Conservation (phyloP, 2,329 filamentous ascomycete genomes). For the Talaromyces pinophilus region DNA sequence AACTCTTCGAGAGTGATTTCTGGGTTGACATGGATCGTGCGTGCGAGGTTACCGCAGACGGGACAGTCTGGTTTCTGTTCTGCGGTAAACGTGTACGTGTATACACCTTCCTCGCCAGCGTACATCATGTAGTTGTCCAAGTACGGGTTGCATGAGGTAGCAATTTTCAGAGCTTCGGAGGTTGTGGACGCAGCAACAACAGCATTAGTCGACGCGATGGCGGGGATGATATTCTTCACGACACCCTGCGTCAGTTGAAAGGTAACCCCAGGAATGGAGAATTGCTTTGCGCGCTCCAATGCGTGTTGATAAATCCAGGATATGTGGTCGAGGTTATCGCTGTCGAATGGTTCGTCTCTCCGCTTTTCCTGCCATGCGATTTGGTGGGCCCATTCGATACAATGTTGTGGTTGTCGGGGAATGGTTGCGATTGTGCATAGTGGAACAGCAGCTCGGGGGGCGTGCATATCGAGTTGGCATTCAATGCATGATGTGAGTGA, state of each 20-base stretch:
- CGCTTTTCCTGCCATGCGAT: constrained; percentile 93
- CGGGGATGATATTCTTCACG: constrained; percentile 98
- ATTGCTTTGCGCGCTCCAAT: constrained; percentile 76
- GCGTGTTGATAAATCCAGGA: constrained; percentile 94
- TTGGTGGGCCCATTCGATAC: constrained; percentile 97
- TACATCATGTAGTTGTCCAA: constrained; percentile 99
- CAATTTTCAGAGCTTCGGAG: constrained; percentile 95
- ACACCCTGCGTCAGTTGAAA: constrained; percentile 96
- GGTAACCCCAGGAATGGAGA: constrained; percentile 87
- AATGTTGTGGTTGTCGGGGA: constrained; percentile 94
- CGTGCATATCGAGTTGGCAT: constrained; percentile 98
- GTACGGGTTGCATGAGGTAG: constrained; percentile 76
- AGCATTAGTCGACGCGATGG: constrained; percentile 95
- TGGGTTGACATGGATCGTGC: constrained; percentile 70
- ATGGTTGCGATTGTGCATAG: constrained; percentile 96
- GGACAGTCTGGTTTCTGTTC: constrained; percentile 94
- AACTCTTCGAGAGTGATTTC: constrained; percentile 77
- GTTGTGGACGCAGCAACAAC: constrained; percentile 95
- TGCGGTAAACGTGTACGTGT: constrained; percentile 96
- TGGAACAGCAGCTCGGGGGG: constrained; percentile 92
- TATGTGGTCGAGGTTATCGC: constrained; percentile 94
- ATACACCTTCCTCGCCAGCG: constrained; percentile 90
- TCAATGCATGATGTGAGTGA: constrained; percentile 95
- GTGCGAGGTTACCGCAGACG: constrained; percentile 82
- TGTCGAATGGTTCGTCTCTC: constrained; percentile 83